phyloP scores from a whole-genome alignment of 345 rosid genomes.

The Murraya koenigii region DNA sequence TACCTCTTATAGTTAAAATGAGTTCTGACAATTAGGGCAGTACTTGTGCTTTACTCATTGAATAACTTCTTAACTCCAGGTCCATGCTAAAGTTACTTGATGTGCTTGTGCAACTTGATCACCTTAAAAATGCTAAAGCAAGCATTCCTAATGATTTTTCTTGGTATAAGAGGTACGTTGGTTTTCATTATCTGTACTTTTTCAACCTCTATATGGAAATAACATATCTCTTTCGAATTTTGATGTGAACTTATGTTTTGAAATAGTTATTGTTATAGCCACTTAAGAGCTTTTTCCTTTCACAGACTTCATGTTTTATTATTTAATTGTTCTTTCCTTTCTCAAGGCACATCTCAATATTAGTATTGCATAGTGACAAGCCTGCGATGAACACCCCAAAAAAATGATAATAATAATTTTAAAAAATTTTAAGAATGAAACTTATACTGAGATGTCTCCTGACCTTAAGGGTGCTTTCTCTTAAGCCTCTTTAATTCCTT shows the following conservation, averaged over 20 bases:
- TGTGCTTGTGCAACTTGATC: constrained; percentile 97
- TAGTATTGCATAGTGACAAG: not conserved
- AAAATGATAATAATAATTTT: not conserved
- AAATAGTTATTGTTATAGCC: not conserved
- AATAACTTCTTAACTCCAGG: constrained; percentile 43
- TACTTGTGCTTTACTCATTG: constrained; percentile 11
- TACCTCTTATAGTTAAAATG: not conserved
- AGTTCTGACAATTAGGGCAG: not conserved
- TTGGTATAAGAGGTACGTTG: constrained; percentile 90
- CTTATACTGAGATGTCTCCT: not conserved
- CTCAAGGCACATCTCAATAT: not conserved
- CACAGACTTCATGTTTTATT: not conserved
- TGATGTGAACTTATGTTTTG: constrained; percentile 3
- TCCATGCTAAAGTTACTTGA: constrained; percentile 95
- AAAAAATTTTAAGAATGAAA: too few species aligned
- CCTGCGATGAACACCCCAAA: not conserved
- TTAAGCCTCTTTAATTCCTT: not conserved
- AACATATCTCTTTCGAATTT: not conserved
- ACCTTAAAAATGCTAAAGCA: constrained; percentile 98
- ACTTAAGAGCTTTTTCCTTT: not conserved
- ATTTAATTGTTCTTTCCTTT: not conserved
- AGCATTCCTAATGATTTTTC: constrained; percentile 99
- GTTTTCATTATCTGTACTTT: not conserved
- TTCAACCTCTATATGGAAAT: not conserved
- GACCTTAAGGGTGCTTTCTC: not conserved